Evolutionary conservation across 805 yeast genomes (phyloP), one percentile per base, ranked within the genome.

Genomic region (Metschnikowia continentalis): DNA sequence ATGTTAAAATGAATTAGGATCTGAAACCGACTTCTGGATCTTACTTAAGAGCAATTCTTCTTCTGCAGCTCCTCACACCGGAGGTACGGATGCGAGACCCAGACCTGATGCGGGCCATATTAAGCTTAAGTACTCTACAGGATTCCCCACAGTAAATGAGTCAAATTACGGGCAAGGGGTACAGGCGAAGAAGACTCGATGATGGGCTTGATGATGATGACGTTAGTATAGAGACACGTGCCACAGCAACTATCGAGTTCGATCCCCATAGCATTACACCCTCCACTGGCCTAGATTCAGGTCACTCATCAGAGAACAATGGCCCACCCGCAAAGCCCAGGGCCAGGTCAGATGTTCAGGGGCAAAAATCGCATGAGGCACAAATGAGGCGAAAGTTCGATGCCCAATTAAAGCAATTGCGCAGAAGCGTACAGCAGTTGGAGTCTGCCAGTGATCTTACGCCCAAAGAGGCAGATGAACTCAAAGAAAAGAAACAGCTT

Each of bases 391-490:
- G 48, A 19, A 46, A 40, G 32, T 54, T 56, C 33, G 50, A 52
- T 32, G 39, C 51, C 3, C 49, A 45, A 17, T 36, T 48, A 3
- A 32, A 36, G 7, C 38, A 32, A 5, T 32, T 51, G 30, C 35
- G 45, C 22, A 22, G 26, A n/a, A 50, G 46, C 7, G 42, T 56
- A 19, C 32, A 42, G 23, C 35, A 33, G 5, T 38, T 48, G n/a
- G 32, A 36, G 36, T 41, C 42, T 2, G 43, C 40, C 11, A 26
- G 23, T 6, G 48, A 49, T 20, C 48, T 52, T n/a, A 47, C 59
- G 6, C 59, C 61, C 6, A 48, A 52, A 20, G 54, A 58, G 35
- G 59, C 47, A 4, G 36, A 47, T 2, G 51, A 49, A 32, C 49
- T 39, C 35, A 52, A 50, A n/a, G 54, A 51, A 22, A 58, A 58